Conservation (phyloP, 257 asterid genomes). For the Petunia secreta region DNA sequence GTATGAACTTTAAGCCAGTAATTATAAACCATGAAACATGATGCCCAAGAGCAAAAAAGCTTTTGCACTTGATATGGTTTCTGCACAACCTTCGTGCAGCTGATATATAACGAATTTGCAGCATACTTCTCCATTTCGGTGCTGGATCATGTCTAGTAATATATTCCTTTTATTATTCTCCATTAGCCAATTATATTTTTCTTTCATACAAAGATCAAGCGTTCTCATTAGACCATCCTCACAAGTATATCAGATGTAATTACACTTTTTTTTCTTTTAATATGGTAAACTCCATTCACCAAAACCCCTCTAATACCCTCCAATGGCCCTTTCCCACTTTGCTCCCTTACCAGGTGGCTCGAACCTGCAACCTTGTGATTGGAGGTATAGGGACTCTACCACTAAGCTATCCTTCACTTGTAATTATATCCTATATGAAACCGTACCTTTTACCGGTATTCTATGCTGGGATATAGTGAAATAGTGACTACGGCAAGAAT, state of each 20-base stretch:
- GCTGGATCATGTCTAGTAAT: neutral
- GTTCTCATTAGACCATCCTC: neutral
- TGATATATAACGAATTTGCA: neutral
- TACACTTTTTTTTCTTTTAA: neutral
- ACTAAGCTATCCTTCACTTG: neutral
- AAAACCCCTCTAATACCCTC: neutral
- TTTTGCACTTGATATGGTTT: too few species aligned
- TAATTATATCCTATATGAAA: neutral
- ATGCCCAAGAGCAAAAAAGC: neutral
- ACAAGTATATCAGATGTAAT: neutral
- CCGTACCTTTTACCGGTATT: neutral
- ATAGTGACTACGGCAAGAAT: neutral
- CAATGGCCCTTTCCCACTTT: neutral
- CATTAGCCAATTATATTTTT: neutral
- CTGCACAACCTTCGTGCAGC: too few species aligned
- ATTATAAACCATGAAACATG: neutral
- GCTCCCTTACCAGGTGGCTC: neutral
- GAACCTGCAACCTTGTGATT: too few species aligned
- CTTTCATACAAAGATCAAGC: neutral
- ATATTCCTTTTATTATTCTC: neutral
- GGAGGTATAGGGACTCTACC: too few species aligned
- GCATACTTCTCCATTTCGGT: neutral
- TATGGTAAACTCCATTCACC: neutral
- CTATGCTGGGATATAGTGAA: neutral
- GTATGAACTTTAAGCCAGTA: neutral